Percentiles rank a stretch among this genome's conserved stretches.
Conservation (phyloP, 768 basidiomycete species). For the Kwoniella bestiolae region DNA sequence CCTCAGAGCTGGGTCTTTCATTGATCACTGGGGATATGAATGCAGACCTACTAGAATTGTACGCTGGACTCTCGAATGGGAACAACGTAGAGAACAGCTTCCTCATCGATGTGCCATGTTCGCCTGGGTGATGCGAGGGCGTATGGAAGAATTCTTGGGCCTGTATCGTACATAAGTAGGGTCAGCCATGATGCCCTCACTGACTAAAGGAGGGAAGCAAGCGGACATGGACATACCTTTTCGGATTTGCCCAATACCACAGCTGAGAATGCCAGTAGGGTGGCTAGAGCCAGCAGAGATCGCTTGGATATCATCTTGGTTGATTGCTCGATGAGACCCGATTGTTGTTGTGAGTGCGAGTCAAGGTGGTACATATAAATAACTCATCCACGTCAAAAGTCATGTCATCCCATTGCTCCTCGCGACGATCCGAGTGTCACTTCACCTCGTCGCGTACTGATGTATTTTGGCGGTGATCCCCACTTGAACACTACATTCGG, state of each 20-base stretch:
- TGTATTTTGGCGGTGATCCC: not conserved
- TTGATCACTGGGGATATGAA: too few relatives aligned
- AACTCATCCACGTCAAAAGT: not conserved
- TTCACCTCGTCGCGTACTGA: not conserved
- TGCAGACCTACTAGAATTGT: slow-evolving; percentile 70
- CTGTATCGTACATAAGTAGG: not conserved
- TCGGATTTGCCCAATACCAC: slow-evolving; percentile 20
- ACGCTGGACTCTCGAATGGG: slow-evolving; percentile 80
- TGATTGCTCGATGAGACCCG: not conserved
- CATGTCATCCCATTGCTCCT: not conserved
- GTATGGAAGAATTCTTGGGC: slow-evolving; percentile 16
- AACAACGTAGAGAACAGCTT: slow-evolving; percentile 79
- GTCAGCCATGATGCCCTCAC: not conserved
- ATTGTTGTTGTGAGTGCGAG: too few relatives aligned
- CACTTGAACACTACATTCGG: slow-evolving; percentile 3
- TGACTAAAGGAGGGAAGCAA: not conserved
- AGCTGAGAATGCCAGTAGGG: slow-evolving; percentile 13
- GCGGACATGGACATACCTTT: slow-evolving; percentile 2
- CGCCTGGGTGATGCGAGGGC: slow-evolving; percentile 8
- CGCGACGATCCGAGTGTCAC: slow-evolving; percentile 16
- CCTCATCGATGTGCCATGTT: slow-evolving; percentile 62
- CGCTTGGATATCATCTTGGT: slow-evolving; percentile 18
- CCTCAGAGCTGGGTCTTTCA: too few relatives aligned
- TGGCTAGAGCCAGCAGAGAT: not conserved
- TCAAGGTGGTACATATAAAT: too few relatives aligned